Conservation (phyloP, 495 filamentous ascomycete species). For the Lophiostoma macrostomum region DNA sequence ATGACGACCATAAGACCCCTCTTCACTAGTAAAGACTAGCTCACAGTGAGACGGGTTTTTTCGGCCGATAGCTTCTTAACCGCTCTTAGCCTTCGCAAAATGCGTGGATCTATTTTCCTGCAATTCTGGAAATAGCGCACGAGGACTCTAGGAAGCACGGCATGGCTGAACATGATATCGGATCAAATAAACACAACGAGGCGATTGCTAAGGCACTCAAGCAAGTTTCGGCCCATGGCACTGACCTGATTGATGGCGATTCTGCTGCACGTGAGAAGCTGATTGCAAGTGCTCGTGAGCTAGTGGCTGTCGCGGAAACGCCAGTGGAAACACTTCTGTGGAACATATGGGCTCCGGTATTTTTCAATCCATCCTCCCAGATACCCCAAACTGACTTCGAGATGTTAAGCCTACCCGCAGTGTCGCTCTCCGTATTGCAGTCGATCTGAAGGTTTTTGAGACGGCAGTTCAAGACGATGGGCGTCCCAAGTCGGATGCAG, state of each 20-base stretch:
- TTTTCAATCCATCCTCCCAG: neutral
- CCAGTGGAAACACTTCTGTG: conserved; percentile 13
- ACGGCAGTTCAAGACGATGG: neutral
- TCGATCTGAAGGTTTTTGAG: conserved; percentile 1
- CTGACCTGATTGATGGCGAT: conserved; percentile 6
- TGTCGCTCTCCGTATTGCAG: conserved; percentile 3
- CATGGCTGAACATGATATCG: too few species aligned
- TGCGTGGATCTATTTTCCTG: too few species aligned
- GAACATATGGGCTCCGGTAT: conserved; percentile 5
- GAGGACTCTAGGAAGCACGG: too few species aligned
- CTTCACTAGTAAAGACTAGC: too few species aligned
- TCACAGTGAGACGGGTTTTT: too few species aligned
- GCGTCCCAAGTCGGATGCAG: neutral
- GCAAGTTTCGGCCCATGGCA: too few species aligned
- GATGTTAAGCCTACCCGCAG: neutral
- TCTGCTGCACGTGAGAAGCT: neutral
- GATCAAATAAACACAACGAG: too few species aligned
- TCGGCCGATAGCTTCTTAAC: too few species aligned
- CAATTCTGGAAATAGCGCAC: too few species aligned
- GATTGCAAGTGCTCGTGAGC: conserved; percentile 1
- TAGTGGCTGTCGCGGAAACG: neutral
- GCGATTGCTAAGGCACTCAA: too few species aligned
- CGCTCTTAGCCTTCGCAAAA: too few species aligned
- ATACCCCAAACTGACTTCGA: neutral
- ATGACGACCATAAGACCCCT: too few species aligned